phyloP scores from a whole-genome alignment of 2,329 filamentous ascomycete genomes.

The Stemphylium vesicarium region DNA sequence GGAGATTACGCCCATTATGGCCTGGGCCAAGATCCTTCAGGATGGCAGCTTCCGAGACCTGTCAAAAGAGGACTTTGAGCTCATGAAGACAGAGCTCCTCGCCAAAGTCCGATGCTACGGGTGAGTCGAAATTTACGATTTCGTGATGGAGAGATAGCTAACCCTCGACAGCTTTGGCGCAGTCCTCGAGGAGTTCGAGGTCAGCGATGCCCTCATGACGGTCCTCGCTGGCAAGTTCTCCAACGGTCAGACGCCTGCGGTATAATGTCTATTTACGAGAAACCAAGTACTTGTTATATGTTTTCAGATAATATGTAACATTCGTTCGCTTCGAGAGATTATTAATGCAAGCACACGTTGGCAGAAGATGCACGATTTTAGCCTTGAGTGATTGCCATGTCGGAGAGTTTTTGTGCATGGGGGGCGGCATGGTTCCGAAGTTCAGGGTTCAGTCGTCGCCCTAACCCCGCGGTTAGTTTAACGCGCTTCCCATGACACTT shows the following conservation, averaged over 20 bases:
- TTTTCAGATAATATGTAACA: conserved; percentile 28
- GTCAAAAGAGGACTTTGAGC: conserved; percentile 70
- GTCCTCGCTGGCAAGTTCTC: conserved; percentile 66
- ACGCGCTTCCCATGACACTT: neutral
- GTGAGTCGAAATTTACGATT: conserved; percentile 57
- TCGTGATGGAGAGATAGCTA: neutral
- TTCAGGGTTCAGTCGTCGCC: conserved; percentile 6
- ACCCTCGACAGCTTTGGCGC: conserved; percentile 64
- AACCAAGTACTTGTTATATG: conserved; percentile 7
- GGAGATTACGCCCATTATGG: conserved; percentile 95
- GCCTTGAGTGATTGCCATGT: neutral
- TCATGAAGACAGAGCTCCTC: conserved; percentile 74
- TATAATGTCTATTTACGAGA: conserved; percentile 18
- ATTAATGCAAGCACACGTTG: conserved; percentile 19
- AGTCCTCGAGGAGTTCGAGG: conserved; percentile 74
- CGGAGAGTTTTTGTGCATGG: conserved; percentile 1
- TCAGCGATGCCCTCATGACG: conserved; percentile 77
- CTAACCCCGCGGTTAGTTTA: neutral
- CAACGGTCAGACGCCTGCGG: conserved; percentile 18
- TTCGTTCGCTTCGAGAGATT: conserved; percentile 14
- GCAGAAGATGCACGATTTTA: neutral
- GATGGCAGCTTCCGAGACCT: conserved; percentile 66
- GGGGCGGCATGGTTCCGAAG: neutral
- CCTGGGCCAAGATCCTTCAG: conserved; percentile 80
- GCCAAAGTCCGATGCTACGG: conserved; percentile 92